phyloP scores from a whole-genome alignment of 2,329 filamentous ascomycete genomes.

The Cercospora sp. region DNA sequence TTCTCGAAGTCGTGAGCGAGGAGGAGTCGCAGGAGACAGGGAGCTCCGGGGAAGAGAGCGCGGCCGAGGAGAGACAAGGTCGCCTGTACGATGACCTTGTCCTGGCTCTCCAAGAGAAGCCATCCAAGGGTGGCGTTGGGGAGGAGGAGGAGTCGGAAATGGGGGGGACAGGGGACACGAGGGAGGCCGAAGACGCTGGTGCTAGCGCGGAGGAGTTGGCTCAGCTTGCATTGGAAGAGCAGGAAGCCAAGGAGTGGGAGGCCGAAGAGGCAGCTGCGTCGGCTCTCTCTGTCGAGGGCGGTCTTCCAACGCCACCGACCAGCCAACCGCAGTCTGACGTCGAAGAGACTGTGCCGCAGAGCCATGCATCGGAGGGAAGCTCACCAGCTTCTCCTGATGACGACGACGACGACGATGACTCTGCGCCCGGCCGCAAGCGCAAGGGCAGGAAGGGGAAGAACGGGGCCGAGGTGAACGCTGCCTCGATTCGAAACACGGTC shows the following conservation, averaged over 20 bases:
- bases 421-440: not conserved
- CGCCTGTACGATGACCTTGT: too few relatives aligned
- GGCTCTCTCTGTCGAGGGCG: not conserved
- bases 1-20: too few relatives aligned
- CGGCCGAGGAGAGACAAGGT: too few relatives aligned
- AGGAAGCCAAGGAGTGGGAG: not conserved
- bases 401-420: not conserved
- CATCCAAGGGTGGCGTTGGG: too few relatives aligned
- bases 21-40: too few relatives aligned
- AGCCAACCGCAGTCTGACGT: not conserved
- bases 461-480: not conserved
- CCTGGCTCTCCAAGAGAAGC: too few relatives aligned
- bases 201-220: not conserved
- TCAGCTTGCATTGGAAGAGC: not conserved
- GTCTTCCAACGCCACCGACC: not conserved
- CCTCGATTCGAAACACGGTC: not conserved
- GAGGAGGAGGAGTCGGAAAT: not conserved
- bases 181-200: not conserved
- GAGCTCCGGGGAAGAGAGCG: too few relatives aligned
- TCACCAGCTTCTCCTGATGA: not conserved
- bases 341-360: not conserved
- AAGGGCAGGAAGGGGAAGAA: not conserved
- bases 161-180: not conserved
- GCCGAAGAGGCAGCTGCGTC: not conserved
- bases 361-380: not conserved